Conservation (phyloP, 345 rosid genomes). For the Triadica sebifera region DNA sequence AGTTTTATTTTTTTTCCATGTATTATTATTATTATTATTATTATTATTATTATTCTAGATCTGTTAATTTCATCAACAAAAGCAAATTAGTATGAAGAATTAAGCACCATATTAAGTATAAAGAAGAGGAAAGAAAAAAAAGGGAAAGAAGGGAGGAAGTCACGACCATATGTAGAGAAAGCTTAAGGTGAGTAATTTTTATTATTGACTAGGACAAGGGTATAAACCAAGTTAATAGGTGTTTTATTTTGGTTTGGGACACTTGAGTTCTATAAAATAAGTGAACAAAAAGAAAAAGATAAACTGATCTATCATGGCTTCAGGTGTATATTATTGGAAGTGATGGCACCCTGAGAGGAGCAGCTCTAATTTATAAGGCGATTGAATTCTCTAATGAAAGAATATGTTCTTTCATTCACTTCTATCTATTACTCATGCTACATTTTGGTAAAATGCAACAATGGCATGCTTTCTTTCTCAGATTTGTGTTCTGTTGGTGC, state of each 20-base stretch:
- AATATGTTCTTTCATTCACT: not conserved
- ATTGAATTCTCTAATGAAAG: slow-evolving; percentile 6
- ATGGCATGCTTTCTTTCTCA: not conserved
- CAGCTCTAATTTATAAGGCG: slow-evolving; percentile 75
- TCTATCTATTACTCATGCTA: not conserved
- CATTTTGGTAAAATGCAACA: no score
- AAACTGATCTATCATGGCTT: slow-evolving; percentile 10
- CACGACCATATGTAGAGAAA: no score
- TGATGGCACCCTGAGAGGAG: slow-evolving; percentile 89
- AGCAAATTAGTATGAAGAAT: no score
- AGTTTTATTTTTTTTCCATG: no score
- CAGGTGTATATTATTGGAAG: slow-evolving; percentile 96
- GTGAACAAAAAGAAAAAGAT: slow-evolving; percentile 1
- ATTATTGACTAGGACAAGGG: slow-evolving; percentile 90
- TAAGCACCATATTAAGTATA: no score
- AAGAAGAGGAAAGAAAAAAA: no score
- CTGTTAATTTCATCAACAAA: no score
- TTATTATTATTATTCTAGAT: no score
- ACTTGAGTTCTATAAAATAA: not conserved
- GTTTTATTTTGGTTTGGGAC: slow-evolving; percentile 4
- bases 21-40: no score
- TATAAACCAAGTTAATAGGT: slow-evolving; percentile 68
- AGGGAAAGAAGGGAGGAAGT: no score
- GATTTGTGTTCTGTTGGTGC: not conserved
- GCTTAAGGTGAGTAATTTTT: no score